Evolutionary conservation across 2,329 filamentous ascomycete species (phyloP), one percentile per base, ranked within the genome.

Genomic region (Fusarium gaditjirri): DNA sequence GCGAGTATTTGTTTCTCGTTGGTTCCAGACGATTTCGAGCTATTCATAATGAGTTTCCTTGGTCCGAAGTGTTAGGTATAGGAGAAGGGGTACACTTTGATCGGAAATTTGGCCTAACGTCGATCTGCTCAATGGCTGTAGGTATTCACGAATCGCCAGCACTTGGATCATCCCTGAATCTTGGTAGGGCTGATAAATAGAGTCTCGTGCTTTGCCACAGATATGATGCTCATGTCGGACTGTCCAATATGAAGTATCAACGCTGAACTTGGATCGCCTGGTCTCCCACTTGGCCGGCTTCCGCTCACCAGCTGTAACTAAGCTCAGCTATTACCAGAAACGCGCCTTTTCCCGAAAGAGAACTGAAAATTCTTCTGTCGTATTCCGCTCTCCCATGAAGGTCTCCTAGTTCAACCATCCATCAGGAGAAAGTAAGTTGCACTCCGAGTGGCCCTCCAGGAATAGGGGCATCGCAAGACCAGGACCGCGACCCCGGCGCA

Each of bases 1-100:
- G 75, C 74, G 61, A 17, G 23, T 56, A 31, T 71, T 21, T 68
- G 35, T 52, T 59, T 68, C 62, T 72, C 64, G 76, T 77, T 77
- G 74, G 76, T 44, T 63, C 33, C 43, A 66, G 38, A 56, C n/a
- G 8, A 38, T 53, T 67, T 68, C 29, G 35, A 47, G 50, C 66
- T 64, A 73, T 50, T 44, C 44, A 52, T 64, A 47, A 56, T 50
- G 66, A 61, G 66, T 55, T 66, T 36, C 25, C 25, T 36, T 49
- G 33, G 56, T 47, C 31, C 38, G 33, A 46, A 65, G 21, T 31
- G 47, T 58, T 25, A 25, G 25, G 25, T 25, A 25, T 25, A 25
- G 25, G 25, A 25, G 25, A 25, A 25, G 25, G 25, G 25, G 25
- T 25, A 25, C 25, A 25, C 25, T 5, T 25, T 25, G 25, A 25